Evolutionary conservation across 257 asterid genomes (phyloP).

Genomic region (Petunia axillaris): DNA sequence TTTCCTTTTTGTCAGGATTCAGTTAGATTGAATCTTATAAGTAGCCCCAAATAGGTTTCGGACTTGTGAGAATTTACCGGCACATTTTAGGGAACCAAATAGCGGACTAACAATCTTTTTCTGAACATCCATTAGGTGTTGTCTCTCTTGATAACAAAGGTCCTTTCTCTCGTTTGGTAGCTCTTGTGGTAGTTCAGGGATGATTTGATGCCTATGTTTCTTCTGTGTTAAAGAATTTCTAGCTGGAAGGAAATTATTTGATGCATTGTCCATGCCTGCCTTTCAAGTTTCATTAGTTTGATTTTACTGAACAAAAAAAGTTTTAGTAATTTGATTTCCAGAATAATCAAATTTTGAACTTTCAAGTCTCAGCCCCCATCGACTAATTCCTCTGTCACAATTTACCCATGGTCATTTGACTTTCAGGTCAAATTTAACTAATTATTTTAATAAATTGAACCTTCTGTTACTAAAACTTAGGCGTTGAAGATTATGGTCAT

Average conservation of each 20-base stretch:
- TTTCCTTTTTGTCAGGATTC: not conserved
- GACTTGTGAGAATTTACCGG: slow-evolving; percentile 12
- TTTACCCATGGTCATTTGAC: not conserved
- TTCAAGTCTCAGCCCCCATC: not conserved
- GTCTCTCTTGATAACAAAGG: not conserved
- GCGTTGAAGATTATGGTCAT: not conserved
- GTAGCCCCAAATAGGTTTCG: not conserved
- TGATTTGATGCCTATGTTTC: slow-evolving; percentile 1
- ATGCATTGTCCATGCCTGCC: not conserved
- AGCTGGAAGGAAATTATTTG: not conserved
- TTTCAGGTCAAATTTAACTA: not conserved
- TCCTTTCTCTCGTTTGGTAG: not conserved
- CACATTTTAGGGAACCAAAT: slow-evolving; percentile 8
- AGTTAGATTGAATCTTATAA: not conserved
- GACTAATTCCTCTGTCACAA: not conserved
- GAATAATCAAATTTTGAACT: not conserved
- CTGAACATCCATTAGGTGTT: not conserved
- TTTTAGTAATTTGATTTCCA: slow-evolving; percentile 1
- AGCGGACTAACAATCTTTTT: not conserved
- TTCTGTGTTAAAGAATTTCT: slow-evolving; percentile 1
- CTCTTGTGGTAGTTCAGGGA: not conserved
- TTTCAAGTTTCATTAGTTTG: slow-evolving; percentile 2
- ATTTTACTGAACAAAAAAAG: not conserved
- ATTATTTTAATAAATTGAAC: not conserved
- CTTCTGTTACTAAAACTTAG: not conserved